These are phyloP conservation scores for Lachancea waltii DNA, from an alignment of 805 yeast species.

Conservation along the genomic window DNA sequence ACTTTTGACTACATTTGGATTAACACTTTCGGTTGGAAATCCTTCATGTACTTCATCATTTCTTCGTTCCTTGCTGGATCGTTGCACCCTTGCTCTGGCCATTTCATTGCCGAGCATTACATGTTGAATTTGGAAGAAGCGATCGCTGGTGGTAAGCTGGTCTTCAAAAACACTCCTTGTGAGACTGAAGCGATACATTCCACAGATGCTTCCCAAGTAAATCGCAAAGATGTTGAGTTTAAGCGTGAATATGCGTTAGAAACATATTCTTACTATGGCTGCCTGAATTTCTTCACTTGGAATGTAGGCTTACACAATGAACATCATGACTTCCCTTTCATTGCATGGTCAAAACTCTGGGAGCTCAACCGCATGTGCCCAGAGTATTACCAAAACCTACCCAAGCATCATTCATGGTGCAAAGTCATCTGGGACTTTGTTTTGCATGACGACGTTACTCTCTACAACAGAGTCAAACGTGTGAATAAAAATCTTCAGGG, in stretches of 20 bases:
- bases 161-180: slow-evolving; percentile 21
- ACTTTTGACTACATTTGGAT: slow-evolving; percentile 53
- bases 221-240: slow-evolving; percentile 13
- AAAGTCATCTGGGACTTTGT: slow-evolving; percentile 70
- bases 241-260: slow-evolving; percentile 42
- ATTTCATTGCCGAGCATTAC: slow-evolving; percentile 92
- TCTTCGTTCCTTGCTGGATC: slow-evolving; percentile 87
- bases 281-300: slow-evolving; percentile 73
- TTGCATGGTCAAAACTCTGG: slow-evolving; percentile 82
- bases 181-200: slow-evolving; percentile 7
- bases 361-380: slow-evolving; percentile 56
- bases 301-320: slow-evolving; percentile 93
- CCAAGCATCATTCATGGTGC: slow-evolving; percentile 71
- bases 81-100: slow-evolving; percentile 91
- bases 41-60: slow-evolving; percentile 60
- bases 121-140: slow-evolving; percentile 52
- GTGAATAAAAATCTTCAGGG: slow-evolving; percentile 15
- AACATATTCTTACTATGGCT: slow-evolving; percentile 84
- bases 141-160: slow-evolving; percentile 14
- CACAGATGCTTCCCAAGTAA: slow-evolving; percentile 7
- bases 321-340: slow-evolving; percentile 91
- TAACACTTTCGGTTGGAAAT: slow-evolving; percentile 53
- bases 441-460: slow-evolving; percentile 54
- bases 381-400: slow-evolving; percentile 79
- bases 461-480: slow-evolving; percentile 81